A percentile compares a stretch with the other conserved stretches of the same genome.
phyloP scores from a whole-genome alignment of 805 yeast species.

The Pichia heedii region DNA sequence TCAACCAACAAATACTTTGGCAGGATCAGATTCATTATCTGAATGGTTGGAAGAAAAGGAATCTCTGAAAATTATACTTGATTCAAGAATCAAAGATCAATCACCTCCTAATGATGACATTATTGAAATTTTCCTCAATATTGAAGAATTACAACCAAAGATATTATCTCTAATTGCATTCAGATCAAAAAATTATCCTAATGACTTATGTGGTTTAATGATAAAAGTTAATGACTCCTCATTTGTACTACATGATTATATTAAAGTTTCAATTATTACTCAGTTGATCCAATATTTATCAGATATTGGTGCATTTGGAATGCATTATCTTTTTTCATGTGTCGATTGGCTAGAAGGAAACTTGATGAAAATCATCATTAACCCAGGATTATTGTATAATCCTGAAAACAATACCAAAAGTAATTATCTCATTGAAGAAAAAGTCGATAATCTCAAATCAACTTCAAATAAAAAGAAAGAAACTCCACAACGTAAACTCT shows the following conservation, averaged over 20 bases:
- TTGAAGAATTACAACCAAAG: constrained; percentile 23
- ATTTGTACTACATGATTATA: constrained; percentile 58
- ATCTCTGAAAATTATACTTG: constrained; percentile 52
- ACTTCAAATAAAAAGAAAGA: no score
- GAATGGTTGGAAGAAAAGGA: constrained; percentile 73
- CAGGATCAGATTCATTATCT: constrained; percentile 17
- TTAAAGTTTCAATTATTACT: constrained; percentile 48
- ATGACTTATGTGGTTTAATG: constrained; percentile 60
- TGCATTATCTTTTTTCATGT: constrained; percentile 57
- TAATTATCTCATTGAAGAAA: no score
- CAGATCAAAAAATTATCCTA: constrained; percentile 51
- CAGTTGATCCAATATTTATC: constrained; percentile 37
- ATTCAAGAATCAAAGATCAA: constrained; percentile 10
- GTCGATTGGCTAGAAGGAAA: constrained; percentile 73
- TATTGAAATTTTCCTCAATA: constrained; percentile 28
- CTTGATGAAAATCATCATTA: constrained; percentile 44
- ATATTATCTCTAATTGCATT: constrained; percentile 31
- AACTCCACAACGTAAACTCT: no score
- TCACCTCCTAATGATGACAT: constrained; percentile 31
- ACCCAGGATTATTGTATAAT: constrained; percentile 65
- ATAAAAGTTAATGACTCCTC: constrained; percentile 33
- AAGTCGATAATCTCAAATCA: constrained; percentile 4
- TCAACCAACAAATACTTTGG: constrained; percentile 7
- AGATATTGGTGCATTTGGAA: constrained; percentile 48
- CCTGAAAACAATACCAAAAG: constrained; percentile 2